Evolutionary conservation across 2,329 filamentous ascomycete species (phyloP).

Genomic region (Aspergillus hortae): DNA sequence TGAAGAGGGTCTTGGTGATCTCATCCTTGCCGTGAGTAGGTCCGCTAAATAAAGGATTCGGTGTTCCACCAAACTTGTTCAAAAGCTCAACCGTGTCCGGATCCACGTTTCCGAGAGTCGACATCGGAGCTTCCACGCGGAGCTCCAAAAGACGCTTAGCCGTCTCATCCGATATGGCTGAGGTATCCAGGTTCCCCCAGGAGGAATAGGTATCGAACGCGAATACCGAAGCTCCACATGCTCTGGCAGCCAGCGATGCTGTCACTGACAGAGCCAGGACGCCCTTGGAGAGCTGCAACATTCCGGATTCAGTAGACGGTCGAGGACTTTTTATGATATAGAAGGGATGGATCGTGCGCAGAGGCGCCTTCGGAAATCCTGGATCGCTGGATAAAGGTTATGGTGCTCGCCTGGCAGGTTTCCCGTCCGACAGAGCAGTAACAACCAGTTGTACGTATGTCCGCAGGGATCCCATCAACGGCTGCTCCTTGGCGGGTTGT

Average conservation of each 20-base stretch:
- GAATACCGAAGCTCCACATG: conserved; percentile 32
- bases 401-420: no score
- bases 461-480: no score
- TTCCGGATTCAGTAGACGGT: conserved; percentile 10
- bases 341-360: not conserved
- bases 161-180: conserved; percentile 24
- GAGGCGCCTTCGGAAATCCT: no score
- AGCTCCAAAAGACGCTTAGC: conserved; percentile 41
- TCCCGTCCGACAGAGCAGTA: no score
- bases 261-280: conserved; percentile 25
- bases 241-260: conserved; percentile 23
- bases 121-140: conserved; percentile 49
- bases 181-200: conserved; percentile 1
- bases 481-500: no score
- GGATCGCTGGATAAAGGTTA: no score
- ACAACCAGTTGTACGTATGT: no score
- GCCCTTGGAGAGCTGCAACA: conserved; percentile 23
- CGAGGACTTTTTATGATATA: not conserved
- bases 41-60: conserved; percentile 50
- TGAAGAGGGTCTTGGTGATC: conserved; percentile 30
- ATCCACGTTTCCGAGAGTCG: conserved; percentile 37
- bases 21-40: conserved; percentile 10
- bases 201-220: conserved; percentile 21
- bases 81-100: conserved; percentile 55
- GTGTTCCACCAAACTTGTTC: conserved; percentile 57